phyloP scores from a whole-genome alignment of 2,329 filamentous ascomycete genomes.

The Pseudopithomyces chartarum region DNA sequence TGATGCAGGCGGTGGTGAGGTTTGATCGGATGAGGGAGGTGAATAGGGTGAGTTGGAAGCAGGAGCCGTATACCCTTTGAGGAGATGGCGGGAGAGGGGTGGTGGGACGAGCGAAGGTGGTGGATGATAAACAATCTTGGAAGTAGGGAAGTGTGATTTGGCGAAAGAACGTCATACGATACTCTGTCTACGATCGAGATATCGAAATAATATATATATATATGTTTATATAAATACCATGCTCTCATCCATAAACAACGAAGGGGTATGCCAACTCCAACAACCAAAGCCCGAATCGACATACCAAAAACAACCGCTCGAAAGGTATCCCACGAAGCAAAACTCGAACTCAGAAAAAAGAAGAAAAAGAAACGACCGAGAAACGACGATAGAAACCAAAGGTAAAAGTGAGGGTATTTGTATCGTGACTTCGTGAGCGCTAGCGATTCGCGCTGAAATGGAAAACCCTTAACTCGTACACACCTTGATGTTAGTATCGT shows the following conservation, averaged over 20 bases:
- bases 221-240: neutral
- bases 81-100: neutral
- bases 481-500: slow-evolving; percentile 27
- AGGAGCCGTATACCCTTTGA: slow-evolving; percentile 35
- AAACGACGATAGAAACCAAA: too few relatives aligned
- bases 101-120: neutral
- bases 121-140: too few relatives aligned
- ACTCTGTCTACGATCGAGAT: too few relatives aligned
- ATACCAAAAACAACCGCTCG: neutral
- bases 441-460: neutral
- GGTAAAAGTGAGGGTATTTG: slow-evolving; percentile 7
- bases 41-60: slow-evolving; percentile 37
- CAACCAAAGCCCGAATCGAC: neutral
- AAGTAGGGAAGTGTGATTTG: too few relatives aligned
- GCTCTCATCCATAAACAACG: slow-evolving; percentile 6
- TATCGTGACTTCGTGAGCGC: slow-evolving; percentile 16
- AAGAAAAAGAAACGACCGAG: neutral
- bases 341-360: neutral
- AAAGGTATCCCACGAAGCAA: neutral
- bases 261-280: slow-evolving; percentile 13
- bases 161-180: too few relatives aligned
- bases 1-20: slow-evolving; percentile 56
- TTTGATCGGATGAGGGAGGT: slow-evolving; percentile 54
- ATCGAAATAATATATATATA: neutral
- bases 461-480: neutral